A percentile compares a stretch with the other conserved stretches of the same genome.
Conservation (phyloP, 1,284 basidiomycete genomes). For the Meripilus lineatus region DNA sequence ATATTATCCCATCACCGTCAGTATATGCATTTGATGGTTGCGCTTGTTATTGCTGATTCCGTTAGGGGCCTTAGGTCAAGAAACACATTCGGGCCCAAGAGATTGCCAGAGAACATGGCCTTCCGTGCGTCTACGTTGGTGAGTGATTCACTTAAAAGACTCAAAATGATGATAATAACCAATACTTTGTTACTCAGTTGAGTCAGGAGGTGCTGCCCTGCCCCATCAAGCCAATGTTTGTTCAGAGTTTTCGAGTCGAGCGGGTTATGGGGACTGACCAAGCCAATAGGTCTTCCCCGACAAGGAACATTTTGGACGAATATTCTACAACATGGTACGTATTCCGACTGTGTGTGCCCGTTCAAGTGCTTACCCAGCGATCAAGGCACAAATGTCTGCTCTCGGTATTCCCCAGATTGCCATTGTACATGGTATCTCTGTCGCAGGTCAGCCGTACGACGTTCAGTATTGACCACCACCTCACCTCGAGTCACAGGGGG, state of each 20-base stretch:
- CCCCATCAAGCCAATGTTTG: slow-evolving; percentile 87
- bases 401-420: slow-evolving; percentile 89
- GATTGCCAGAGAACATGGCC: slow-evolving; percentile 83
- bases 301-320: slow-evolving; percentile 91
- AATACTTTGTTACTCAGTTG: slow-evolving; percentile 48
- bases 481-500: slow-evolving; percentile 47
- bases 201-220: slow-evolving; percentile 90
- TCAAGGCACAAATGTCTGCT: slow-evolving; percentile 85
- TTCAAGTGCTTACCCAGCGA: neutral
- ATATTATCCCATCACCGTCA: slow-evolving; percentile 87
- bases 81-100: slow-evolving; percentile 94
- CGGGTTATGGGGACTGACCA: slow-evolving; percentile 4
- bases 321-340: slow-evolving; percentile 94
- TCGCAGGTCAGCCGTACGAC: slow-evolving; percentile 54
- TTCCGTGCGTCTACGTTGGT: slow-evolving; percentile 94
- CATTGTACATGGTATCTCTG: slow-evolving; percentile 91
- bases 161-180: neutral
- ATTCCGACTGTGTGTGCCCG: slow-evolving; percentile 1
- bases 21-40: slow-evolving; percentile 15
- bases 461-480: neutral
- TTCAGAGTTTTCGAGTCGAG: neutral
- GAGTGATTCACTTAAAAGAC: slow-evolving; percentile 14
- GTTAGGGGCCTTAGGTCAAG: slow-evolving; percentile 60
- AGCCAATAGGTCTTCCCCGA: slow-evolving; percentile 69
- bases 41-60: slow-evolving; percentile 5